phyloP scores from a whole-genome alignment of 371 early-diverging fungal genomes.

The Vittaforma corneae region DNA sequence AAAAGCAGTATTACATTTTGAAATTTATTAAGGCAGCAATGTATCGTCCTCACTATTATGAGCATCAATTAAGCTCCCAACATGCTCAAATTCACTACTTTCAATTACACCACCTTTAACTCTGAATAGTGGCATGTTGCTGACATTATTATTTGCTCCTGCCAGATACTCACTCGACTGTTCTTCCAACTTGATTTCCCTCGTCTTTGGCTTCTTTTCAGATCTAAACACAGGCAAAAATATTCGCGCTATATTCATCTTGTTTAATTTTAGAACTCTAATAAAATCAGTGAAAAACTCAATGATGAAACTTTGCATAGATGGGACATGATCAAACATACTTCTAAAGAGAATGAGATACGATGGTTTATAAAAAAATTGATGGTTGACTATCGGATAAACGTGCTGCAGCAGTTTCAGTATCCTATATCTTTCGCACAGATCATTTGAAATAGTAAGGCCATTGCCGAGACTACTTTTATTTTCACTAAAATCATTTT shows the following conservation, averaged over 20 bases:
- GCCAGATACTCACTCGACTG: neutral
- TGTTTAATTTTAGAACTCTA: neutral
- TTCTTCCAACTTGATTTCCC: neutral
- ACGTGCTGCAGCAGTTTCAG: conserved; percentile 21
- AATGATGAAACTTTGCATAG: conserved; percentile 12
- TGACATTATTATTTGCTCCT: neutral
- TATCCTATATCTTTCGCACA: conserved; percentile 16
- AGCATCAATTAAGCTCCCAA: too few relatives aligned
- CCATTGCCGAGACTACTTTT: too few relatives aligned
- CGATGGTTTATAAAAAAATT: conserved; percentile 40
- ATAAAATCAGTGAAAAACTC: conserved; percentile 7
- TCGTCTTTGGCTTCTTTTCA: neutral
- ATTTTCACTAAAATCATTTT: neutral
- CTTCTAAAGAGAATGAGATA: conserved; percentile 19
- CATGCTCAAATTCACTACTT: too few relatives aligned
- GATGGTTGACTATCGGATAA: neutral
- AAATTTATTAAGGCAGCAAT: too few relatives aligned
- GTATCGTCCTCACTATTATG: too few relatives aligned
- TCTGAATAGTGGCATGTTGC: too few relatives aligned
- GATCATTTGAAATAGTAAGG: too few relatives aligned
- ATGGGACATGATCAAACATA: neutral
- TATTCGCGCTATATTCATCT: neutral
- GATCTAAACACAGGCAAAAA: neutral
- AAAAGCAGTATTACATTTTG: too few relatives aligned
- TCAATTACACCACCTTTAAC: too few relatives aligned